phyloP scores from a whole-genome alignment of 75 land plant genomes.

The Larix kaempferi region DNA sequence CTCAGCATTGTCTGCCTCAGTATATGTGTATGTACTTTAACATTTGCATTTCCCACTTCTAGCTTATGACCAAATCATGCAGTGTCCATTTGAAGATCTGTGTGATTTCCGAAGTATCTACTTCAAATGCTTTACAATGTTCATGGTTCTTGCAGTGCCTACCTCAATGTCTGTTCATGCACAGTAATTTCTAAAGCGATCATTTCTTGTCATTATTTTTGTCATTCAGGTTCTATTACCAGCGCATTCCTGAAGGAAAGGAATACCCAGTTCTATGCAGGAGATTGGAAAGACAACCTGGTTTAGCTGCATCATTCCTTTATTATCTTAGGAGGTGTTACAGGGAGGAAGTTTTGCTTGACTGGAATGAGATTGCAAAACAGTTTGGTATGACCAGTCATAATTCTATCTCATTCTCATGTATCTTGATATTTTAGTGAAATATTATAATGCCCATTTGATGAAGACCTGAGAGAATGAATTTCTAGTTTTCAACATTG shows the following conservation, averaged over 20 bases:
- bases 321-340: constrained; percentile 15
- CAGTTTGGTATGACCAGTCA: constrained; percentile 48
- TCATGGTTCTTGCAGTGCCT: not conserved
- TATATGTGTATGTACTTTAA: too few relatives aligned
- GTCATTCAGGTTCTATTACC: constrained; percentile 75
- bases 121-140: not conserved
- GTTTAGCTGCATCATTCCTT: constrained; percentile 18
- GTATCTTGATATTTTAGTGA: not conserved
- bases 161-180: not conserved
- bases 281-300: constrained; percentile 23
- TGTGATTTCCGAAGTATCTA: not conserved
- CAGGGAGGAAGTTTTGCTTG: constrained; percentile 68
- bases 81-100: not conserved
- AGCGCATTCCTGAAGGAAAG: constrained; percentile 77
- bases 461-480: not conserved
- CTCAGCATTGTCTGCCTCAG: too few relatives aligned
- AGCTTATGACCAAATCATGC: not conserved
- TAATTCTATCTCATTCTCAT: not conserved
- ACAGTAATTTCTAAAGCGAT: not conserved
- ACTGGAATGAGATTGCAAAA: constrained; percentile 84
- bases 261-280: constrained; percentile 85
- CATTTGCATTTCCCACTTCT: not conserved
- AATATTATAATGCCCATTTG: not conserved
- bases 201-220: not conserved
- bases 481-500: not conserved